A percentile compares a stretch with the other conserved stretches of the same genome.
Conservation (phyloP, 192 early-diverging fungal genomes). For the Backusella liffmaniae region DNA sequence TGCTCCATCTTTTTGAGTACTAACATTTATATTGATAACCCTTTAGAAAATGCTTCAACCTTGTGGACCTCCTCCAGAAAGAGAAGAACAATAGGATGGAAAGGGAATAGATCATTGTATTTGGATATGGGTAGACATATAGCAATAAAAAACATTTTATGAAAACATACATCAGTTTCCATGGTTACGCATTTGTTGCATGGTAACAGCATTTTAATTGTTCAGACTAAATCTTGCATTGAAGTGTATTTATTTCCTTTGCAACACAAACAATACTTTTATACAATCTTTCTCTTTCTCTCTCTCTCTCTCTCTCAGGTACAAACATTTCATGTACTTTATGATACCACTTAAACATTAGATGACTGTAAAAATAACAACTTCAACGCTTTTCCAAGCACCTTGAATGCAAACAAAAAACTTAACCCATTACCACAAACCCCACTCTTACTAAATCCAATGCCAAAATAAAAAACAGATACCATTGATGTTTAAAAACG, state of each 20-base stretch:
- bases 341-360: no score
- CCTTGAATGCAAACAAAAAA: no score
- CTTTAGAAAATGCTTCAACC: constrained; percentile 68
- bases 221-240: no score
- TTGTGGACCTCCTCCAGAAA: constrained; percentile 56
- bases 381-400: background rate
- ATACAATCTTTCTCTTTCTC: background rate
- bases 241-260: no score
- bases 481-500: background rate
- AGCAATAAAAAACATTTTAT: background rate
- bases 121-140: no score
- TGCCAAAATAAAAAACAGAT: background rate
- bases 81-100: constrained; percentile 40
- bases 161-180: background rate
- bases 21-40: background rate
- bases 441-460: background rate
- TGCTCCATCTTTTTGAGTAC: background rate
- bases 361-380: no score
- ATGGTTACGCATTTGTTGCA: no score
- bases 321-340: background rate
- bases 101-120: background rate
- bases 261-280: no score
- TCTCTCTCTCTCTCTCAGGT: background rate
- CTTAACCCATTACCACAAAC: no score
- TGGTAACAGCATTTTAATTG: no score